phyloP scores from a whole-genome alignment of 1,139 yeast genomes.

The Magnusiomyces tetraspermus region DNA sequence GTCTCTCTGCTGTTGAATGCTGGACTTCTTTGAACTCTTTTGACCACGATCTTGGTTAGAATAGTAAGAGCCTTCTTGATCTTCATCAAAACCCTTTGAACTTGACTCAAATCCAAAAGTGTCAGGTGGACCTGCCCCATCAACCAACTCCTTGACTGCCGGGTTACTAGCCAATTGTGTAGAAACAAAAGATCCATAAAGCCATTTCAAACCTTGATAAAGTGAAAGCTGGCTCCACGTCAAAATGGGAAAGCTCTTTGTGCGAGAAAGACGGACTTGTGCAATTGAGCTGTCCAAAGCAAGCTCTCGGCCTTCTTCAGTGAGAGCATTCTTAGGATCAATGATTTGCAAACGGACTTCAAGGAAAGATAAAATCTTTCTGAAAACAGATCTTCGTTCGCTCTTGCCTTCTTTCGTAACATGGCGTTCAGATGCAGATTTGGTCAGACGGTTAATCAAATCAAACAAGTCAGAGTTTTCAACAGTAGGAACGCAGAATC shows the following conservation, averaged over 20 bases:
- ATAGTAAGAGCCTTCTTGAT: too few species aligned
- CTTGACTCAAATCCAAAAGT: background rate
- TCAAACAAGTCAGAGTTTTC: slow-evolving; percentile 47
- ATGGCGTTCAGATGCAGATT: slow-evolving; percentile 26
- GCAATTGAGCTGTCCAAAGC: slow-evolving; percentile 36
- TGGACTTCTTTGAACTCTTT: background rate
- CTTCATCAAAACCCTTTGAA: background rate
- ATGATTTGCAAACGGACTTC: slow-evolving; percentile 10
- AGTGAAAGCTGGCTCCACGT: slow-evolving; percentile 60
- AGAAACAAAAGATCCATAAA: slow-evolving; percentile 61
- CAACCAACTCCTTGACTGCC: slow-evolving; percentile 6
- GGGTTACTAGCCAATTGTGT: slow-evolving; percentile 49
- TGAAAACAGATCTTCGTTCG: slow-evolving; percentile 51
- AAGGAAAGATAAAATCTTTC: slow-evolving; percentile 46
- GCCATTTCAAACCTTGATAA: slow-evolving; percentile 56
- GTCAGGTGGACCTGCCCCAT: slow-evolving; percentile 6
- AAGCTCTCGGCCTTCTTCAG: slow-evolving; percentile 3
- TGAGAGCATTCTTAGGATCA: slow-evolving; percentile 2
- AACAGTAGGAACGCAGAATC: slow-evolving; percentile 44
- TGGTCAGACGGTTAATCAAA: slow-evolving; percentile 2
- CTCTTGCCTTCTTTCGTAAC: slow-evolving; percentile 52
- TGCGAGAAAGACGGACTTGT: slow-evolving; percentile 46
- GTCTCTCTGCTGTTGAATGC: slow-evolving; percentile 2
- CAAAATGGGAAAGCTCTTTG: slow-evolving; percentile 49
- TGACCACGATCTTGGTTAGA: background rate